Percentiles rank a stretch among this genome's conserved stretches.
Conservation (phyloP, 192 early-diverging fungal genomes). For the Entomortierella lignicola region DNA sequence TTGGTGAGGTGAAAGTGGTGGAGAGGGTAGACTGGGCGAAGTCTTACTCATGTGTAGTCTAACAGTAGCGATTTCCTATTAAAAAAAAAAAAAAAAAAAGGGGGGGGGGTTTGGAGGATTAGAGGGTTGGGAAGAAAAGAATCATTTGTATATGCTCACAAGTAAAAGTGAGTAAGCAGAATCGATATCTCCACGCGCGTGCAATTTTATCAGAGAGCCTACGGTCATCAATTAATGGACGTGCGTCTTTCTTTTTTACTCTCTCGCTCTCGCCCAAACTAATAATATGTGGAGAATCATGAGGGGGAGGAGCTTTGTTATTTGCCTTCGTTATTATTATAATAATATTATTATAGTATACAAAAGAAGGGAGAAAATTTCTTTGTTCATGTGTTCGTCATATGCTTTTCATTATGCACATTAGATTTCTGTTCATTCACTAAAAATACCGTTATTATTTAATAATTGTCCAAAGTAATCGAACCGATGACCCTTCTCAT, state of each 20-base stretch:
- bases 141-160: too few relatives aligned
- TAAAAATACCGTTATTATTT: neutral
- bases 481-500: too few relatives aligned
- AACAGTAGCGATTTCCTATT: conserved; percentile 3
- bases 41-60: conserved; percentile 1
- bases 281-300: too few relatives aligned
- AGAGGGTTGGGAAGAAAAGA: neutral
- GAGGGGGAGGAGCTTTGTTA: too few relatives aligned
- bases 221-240: too few relatives aligned
- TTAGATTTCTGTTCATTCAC: neutral
- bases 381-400: neutral
- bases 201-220: too few relatives aligned
- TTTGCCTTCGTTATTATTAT: too few relatives aligned
- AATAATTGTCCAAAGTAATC: neutral
- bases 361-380: neutral
- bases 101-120: neutral
- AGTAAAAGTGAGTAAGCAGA: too few relatives aligned
- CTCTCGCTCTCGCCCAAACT: too few relatives aligned
- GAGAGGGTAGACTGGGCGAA: conserved; percentile 37
- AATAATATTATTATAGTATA: too few relatives aligned
- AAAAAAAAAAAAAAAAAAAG: neutral
- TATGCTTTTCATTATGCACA: neutral
- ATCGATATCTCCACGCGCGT: too few relatives aligned
- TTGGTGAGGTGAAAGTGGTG: conserved; percentile 42
- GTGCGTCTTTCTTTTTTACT: too few relatives aligned